phyloP scores from a whole-genome alignment of 139 green algal genomes.

The Dunaliella primolecta region DNA sequence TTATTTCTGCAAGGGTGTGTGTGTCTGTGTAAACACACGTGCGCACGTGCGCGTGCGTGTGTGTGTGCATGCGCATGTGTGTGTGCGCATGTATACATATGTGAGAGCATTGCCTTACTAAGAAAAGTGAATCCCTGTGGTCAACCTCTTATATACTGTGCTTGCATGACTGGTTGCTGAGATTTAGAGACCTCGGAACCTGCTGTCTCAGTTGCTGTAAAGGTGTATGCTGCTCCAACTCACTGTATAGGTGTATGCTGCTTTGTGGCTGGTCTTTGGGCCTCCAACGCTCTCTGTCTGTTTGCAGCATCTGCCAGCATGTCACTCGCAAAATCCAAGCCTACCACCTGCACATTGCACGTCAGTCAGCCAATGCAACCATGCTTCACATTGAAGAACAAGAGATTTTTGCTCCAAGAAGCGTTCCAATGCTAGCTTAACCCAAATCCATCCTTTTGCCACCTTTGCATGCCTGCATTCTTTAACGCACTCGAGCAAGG shows the following conservation, averaged over 20 bases:
- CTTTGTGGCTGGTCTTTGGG: background rate
- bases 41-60: background rate
- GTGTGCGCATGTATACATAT: background rate
- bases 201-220: too few relatives aligned
- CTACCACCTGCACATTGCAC: conserved; percentile 54
- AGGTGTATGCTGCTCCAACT: too few relatives aligned
- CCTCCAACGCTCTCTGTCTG: conserved; percentile 13
- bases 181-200: too few relatives aligned
- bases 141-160: too few relatives aligned
- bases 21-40: background rate
- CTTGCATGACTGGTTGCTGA: too few relatives aligned
- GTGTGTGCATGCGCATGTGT: background rate
- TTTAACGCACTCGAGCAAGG: too few relatives aligned
- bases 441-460: background rate
- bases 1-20: background rate
- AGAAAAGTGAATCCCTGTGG: too few relatives aligned
- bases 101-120: too few relatives aligned
- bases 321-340: conserved; percentile 90
- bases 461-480: background rate
- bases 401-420: background rate
- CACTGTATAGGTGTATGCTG: conserved; percentile 21
- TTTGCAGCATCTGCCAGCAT: conserved; percentile 67
- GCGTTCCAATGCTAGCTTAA: background rate
- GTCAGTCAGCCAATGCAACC: too few relatives aligned
- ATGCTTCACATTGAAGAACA: background rate